Base-by-base conservation (phyloP, 352 stramenopile genomes). In the Globisporangium acanthophoron region DNA sequence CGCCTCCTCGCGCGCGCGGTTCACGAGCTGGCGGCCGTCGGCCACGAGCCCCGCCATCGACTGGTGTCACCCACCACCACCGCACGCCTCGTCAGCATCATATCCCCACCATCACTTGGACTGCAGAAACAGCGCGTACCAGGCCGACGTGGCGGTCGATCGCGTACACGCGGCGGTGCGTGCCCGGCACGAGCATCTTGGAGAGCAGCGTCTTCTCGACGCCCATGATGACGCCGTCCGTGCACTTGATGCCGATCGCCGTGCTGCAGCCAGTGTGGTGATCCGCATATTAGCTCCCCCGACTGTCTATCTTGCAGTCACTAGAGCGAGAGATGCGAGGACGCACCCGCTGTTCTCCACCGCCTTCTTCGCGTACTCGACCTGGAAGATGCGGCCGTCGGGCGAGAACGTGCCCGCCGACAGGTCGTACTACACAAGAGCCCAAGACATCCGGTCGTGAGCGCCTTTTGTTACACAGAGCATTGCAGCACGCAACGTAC, bases 331-430 rank as follows among this genome's bases (percentile, higher is more conserved):
- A 56, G 20, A 31, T 27, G 24, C 18, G 12, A 41, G 24, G 1
- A 45, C 66, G 37, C 69, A 94, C 85, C 87, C 87, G 64, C 90
- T 97, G 84, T 98, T 98, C 69, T 98, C 97, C 50, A 99, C 96
- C 20, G 97, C 96, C 69, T 99, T 99, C 67, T 90, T 94, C 52
- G 97, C 97, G 63, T 99, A 99, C 68, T 99, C 97, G 49, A 99
- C 92, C 81, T 99, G 97, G 71, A 99, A 99, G 66, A 99, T 98
- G 50, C 96, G 94, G 41, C 97, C 97, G 70, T 99, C 97, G 24
- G 96, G 96, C 56, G 91, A 98, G 78, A 99, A 99, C 54, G 96
- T 99, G 27, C 83, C 85, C 56, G 80, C 78, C 31, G 86, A 93
- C 64, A 89, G 89, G 76, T 95, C 86, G 70, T 95, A 95, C 66